phyloP scores from a whole-genome alignment of 345 rosid genomes.

The Dovyalis caffra region DNA sequence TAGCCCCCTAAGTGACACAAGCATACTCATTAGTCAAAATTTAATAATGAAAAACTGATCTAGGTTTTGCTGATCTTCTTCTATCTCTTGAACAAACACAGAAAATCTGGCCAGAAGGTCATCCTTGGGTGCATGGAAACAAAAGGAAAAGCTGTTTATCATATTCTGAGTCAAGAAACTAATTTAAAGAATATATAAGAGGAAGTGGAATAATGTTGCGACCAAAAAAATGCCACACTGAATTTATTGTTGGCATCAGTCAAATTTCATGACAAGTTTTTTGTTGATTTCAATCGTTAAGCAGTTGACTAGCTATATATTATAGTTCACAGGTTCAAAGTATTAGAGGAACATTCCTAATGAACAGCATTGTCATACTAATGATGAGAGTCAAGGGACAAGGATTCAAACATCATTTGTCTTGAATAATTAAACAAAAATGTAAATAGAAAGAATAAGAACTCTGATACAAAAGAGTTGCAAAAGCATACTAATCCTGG shows the following conservation, averaged over 20 bases:
- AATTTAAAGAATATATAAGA: too few species aligned
- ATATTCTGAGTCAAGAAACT: too few species aligned
- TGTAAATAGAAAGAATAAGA: neutral
- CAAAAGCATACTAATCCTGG: slow-evolving; percentile 67
- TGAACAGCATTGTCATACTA: neutral
- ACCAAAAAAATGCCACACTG: neutral
- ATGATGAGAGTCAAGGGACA: neutral
- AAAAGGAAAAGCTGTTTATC: neutral
- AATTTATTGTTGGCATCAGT: neutral
- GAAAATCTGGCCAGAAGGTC: neutral
- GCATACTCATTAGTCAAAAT: neutral
- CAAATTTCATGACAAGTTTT: neutral
- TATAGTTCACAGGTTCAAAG: neutral
- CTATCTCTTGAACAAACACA: too few species aligned
- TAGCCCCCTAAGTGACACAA: slow-evolving; percentile 60
- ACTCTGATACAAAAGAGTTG: neutral
- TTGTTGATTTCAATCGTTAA: neutral
- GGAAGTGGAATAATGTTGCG: too few species aligned
- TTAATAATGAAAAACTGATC: too few species aligned
- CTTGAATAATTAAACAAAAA: neutral
- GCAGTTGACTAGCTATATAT: neutral
- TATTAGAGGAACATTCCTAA: neutral
- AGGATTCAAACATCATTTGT: neutral
- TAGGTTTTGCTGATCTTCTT: too few species aligned
- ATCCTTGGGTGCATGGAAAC: neutral